Evolutionary conservation across 257 asterid genomes (phyloP), one percentile per base, ranked within the genome.

Genomic region (Euphrasia confusa): DNA sequence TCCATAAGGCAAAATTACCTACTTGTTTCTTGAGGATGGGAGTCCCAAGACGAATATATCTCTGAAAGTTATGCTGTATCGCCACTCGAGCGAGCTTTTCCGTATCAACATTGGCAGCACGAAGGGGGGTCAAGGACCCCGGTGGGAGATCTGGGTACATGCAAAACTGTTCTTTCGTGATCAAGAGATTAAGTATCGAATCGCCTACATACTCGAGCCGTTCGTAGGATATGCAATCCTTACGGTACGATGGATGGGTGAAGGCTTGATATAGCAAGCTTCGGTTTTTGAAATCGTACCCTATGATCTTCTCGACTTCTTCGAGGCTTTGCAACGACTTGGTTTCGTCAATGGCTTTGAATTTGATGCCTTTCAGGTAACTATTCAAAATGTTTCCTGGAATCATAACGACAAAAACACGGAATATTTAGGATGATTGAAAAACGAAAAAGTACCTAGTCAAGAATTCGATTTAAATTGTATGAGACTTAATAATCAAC

Each of bases 31-130:
- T 60, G 71, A 87, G 60, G 58, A 65, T 11, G 1, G 86, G 85
- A 63, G 66, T 77, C 56, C 62, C 78, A 32, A 80, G 84, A 39
- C 74, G 94, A 49, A 87, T 72, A 61, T 81, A 87, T 67, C 75
- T 80, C 61, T 87, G 88, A 60, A 90, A 80, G 54, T 77, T 73
- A 77, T 83, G 88, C 57, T 69, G 79, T 33, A 90, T 71, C 47
- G 95, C 95, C 18, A 75, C 92, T 39, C 93, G 90, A 11, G 95
- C 95, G 75, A 90, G 97, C 79, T 85, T 90, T 84, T 90, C 95
- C 0, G 95, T 84, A 79, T 87, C 97, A 71, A 90, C 89, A 80
- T 90, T 90, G 59, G 95, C 95, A 52, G 97, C 95, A 64, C 90
- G 94, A 61, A 87, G 88, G 49, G 90, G 89, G 0, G 95, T 75